Percentiles rank a stretch among this genome's conserved stretches.
Evolutionary conservation across 139 green algal genomes (phyloP).

Genomic region (Pseudopediastrum boryanum): DNA sequence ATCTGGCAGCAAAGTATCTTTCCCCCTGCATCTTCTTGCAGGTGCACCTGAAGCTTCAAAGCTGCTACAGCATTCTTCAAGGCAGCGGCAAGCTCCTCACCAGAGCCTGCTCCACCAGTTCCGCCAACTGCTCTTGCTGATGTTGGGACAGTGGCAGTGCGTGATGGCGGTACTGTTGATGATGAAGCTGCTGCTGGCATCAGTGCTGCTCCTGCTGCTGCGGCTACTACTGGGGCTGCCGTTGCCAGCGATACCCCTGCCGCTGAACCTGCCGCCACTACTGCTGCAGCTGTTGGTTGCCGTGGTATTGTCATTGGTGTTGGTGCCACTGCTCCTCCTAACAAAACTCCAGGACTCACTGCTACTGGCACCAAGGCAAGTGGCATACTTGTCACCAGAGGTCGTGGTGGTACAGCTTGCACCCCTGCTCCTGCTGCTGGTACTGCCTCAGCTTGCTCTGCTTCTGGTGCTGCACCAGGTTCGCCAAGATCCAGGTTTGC

Average conservation of each 20-base stretch:
- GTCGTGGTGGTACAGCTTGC: not conserved
- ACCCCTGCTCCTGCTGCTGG: not conserved
- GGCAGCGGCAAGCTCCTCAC: not conserved
- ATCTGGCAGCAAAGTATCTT: not conserved
- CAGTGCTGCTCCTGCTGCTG: constrained; percentile 4
- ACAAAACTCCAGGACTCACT: not conserved
- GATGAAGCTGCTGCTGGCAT: constrained; percentile 7
- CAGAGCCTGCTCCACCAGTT: no score
- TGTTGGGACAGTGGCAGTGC: not conserved
- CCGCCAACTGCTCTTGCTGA: not conserved
- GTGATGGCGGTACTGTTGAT: not conserved
- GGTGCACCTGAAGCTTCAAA: not conserved
- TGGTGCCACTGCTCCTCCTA: not conserved
- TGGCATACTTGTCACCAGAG: not conserved
- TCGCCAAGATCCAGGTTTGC: no score
- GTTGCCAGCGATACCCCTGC: not conserved
- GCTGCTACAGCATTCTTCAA: not conserved
- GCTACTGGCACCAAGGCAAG: not conserved
- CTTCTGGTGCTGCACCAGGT: no score
- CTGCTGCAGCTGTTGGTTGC: not conserved
- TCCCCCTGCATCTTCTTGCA: not conserved
- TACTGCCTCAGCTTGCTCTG: no score
- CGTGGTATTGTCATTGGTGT: not conserved
- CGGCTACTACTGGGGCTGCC: not conserved
- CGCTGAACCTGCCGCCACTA: not conserved